A percentile compares a stretch with the other conserved stretches of the same genome.
Conservation (phyloP, 1,284 basidiomycete genomes). For the Naganishia cerealis region DNA sequence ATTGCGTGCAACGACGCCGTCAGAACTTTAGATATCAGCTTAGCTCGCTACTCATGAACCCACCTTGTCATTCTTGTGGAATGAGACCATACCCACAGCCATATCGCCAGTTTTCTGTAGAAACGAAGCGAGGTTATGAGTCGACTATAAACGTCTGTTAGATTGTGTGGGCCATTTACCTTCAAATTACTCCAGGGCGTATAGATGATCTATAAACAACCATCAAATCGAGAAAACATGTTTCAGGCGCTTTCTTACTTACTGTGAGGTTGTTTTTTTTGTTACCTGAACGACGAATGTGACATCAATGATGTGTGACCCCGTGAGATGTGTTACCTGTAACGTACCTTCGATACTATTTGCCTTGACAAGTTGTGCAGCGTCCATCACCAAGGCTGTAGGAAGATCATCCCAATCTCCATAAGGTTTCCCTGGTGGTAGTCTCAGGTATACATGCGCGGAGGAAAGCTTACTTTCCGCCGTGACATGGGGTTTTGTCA, state of each 20-base stretch:
- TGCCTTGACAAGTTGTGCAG: slow-evolving; percentile 92
- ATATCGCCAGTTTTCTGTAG: slow-evolving; percentile 89
- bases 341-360: slow-evolving; percentile 88
- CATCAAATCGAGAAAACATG: background rate
- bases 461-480: slow-evolving; percentile 83
- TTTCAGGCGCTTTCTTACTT: background rate
- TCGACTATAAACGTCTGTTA: background rate
- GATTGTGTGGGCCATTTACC: slow-evolving; percentile 55
- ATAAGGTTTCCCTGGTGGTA: slow-evolving; percentile 68
- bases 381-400: slow-evolving; percentile 73
- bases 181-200: slow-evolving; percentile 87
- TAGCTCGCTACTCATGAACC: slow-evolving; percentile 32
- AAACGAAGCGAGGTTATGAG: background rate
- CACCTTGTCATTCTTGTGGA: slow-evolving; percentile 84
- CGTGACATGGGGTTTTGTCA: slow-evolving; percentile 64
- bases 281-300: slow-evolving; percentile 66
- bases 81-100: slow-evolving; percentile 92
- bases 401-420: slow-evolving; percentile 80
- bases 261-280: slow-evolving; percentile 86
- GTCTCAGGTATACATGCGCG: slow-evolving; percentile 88
- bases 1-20: background rate
- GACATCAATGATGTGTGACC: background rate
- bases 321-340: background rate
- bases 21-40: background rate
- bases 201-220: slow-evolving; percentile 68